These are phyloP conservation scores for Barnettozyma botsteinii DNA, from an alignment of 805 yeast genomes.

Conservation along the genomic window DNA sequence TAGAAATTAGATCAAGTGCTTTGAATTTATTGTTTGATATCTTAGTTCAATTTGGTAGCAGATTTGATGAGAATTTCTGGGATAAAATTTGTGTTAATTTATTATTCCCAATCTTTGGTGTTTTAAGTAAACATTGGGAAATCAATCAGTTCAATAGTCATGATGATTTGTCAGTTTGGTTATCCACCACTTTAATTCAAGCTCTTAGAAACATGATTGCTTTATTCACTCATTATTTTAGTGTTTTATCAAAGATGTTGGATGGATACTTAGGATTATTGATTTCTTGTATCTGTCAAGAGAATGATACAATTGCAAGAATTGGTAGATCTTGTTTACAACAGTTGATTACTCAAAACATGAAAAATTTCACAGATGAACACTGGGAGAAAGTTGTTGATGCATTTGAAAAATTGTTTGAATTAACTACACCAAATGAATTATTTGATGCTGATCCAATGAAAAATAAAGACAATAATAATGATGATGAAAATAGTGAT, in stretches of 20 bases:
- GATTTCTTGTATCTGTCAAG: conserved; percentile 89
- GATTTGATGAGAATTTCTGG: conserved; percentile 78
- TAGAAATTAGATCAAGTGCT: conserved; percentile 90
- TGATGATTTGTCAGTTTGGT: conserved; percentile 92
- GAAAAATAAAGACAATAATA: conserved; percentile 25
- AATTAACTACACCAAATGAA: conserved; percentile 80
- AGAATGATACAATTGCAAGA: conserved; percentile 92
- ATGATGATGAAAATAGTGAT: conserved; percentile 3
- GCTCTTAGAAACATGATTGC: conserved; percentile 86
- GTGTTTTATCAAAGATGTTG: conserved; percentile 63
- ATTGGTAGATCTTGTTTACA: conserved; percentile 89
- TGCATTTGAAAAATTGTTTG: conserved; percentile 66
- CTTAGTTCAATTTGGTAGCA: conserved; percentile 70
- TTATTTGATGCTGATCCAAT: conserved; percentile 53
- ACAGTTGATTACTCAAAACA: conserved; percentile 72
- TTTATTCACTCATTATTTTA: conserved; percentile 77
- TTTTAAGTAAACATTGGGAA: conserved; percentile 71
- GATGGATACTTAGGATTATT: conserved; percentile 74
- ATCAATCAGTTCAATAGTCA: conserved; percentile 59
- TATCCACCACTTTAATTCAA: conserved; percentile 92
- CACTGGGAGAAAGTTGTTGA: conserved; percentile 74
- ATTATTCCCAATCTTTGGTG: conserved; percentile 85
- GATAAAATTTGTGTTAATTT: conserved; percentile 68
- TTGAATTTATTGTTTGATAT: conserved; percentile 77
- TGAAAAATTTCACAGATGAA: conserved; percentile 47